Conservation (phyloP, 306 rosid genomes). For the Vigna hirtella region DNA sequence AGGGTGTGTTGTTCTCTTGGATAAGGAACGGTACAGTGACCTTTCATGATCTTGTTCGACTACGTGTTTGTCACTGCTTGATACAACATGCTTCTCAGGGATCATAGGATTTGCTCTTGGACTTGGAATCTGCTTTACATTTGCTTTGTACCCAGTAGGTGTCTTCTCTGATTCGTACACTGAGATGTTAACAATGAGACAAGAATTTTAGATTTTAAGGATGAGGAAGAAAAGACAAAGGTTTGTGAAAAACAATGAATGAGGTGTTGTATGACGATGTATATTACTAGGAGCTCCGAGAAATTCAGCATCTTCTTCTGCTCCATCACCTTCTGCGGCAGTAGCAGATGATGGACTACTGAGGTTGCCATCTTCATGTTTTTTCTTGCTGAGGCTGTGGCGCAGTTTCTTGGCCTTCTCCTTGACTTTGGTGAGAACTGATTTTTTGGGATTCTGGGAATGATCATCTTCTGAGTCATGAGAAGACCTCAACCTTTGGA, state of each 20-base stretch:
- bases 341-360: slow-evolving; percentile 53
- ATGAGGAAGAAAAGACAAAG: neutral
- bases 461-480: slow-evolving; percentile 69
- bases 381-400: slow-evolving; percentile 81
- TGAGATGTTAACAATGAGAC: slow-evolving; percentile 40
- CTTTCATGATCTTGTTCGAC: slow-evolving; percentile 46
- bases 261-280: neutral
- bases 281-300: slow-evolving; percentile 81
- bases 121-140: slow-evolving; percentile 49
- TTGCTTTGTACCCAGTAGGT: slow-evolving; percentile 55
- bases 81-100: slow-evolving; percentile 60
- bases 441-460: slow-evolving; percentile 77
- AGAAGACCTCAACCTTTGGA: slow-evolving; percentile 49
- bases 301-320: slow-evolving; percentile 64
- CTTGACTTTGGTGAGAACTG: slow-evolving; percentile 85
- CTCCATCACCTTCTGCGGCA: slow-evolving; percentile 48
- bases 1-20: slow-evolving; percentile 44
- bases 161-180: slow-evolving; percentile 80
- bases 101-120: slow-evolving; percentile 55
- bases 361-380: slow-evolving; percentile 55
- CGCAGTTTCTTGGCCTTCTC: slow-evolving; percentile 87
- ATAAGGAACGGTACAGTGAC: slow-evolving; percentile 36
- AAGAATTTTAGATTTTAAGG: neutral
- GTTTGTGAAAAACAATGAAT: neutral
- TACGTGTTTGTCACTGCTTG: slow-evolving; percentile 44